phyloP scores from a whole-genome alignment of 768 basidiomycete species.

The Lyophyllum shimeji region DNA sequence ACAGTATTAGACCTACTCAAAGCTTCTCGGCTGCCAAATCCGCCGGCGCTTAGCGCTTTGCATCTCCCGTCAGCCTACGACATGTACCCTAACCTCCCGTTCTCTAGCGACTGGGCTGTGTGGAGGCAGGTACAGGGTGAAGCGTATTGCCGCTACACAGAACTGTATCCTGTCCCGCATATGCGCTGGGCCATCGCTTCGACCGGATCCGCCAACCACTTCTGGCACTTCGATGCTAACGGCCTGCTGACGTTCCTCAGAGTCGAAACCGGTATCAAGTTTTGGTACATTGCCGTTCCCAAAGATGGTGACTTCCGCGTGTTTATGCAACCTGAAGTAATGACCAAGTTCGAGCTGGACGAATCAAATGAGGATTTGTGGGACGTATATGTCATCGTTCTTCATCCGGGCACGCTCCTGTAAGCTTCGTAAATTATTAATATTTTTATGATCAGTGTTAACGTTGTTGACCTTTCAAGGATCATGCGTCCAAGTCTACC shows the following conservation, averaged over 20 bases:
- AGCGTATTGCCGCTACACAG: background rate
- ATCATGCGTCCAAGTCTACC: background rate
- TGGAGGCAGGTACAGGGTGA: background rate
- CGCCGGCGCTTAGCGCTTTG: background rate
- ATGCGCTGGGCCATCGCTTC: background rate
- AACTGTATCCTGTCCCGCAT: background rate
- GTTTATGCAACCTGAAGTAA: background rate
- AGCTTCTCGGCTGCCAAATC: background rate
- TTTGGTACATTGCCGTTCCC: background rate
- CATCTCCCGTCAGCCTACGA: background rate
- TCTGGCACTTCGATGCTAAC: constrained; percentile 5
- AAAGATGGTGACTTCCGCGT: background rate
- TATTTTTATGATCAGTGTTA: background rate
- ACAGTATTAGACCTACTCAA: background rate
- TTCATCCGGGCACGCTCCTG: background rate
- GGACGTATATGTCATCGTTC: background rate
- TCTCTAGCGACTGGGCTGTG: background rate
- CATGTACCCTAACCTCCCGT: background rate
- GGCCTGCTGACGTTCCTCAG: background rate
- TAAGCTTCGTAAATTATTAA: background rate
- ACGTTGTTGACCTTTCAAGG: background rate
- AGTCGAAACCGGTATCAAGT: background rate
- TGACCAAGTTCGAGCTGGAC: background rate
- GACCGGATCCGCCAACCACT: background rate
- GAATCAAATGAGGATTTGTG: background rate